Evolutionary conservation across 139 green algal genomes (phyloP).

Genomic region (Nannochloris sp.): DNA sequence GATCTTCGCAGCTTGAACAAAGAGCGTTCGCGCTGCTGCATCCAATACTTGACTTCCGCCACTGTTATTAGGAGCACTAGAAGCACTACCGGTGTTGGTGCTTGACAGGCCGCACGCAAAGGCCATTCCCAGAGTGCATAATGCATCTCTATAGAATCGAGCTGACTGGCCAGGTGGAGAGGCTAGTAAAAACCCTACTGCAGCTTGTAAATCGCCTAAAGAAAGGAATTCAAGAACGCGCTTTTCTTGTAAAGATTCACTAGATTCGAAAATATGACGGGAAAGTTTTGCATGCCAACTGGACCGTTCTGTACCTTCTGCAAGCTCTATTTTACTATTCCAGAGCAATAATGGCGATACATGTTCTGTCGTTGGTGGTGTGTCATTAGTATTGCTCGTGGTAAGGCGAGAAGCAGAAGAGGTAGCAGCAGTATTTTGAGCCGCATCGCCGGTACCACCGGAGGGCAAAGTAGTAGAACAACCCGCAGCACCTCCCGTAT

Average conservation of each 20-base stretch:
- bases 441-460: too few species aligned
- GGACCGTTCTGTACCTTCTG: constrained; percentile 47
- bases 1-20: constrained; percentile 65
- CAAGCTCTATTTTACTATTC: constrained; percentile 37
- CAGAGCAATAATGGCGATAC: constrained; percentile 33
- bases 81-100: neutral
- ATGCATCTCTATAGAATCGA: constrained; percentile 58
- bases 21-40: constrained; percentile 21
- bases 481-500: neutral
- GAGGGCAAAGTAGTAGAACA: too few species aligned
- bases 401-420: neutral
- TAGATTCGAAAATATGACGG: constrained; percentile 18
- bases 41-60: neutral
- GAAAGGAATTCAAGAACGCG: constrained; percentile 46
- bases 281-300: constrained; percentile 63
- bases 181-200: constrained; percentile 74
- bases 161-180: constrained; percentile 47
- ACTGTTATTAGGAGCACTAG: too few species aligned
- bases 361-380: neutral
- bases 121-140: constrained; percentile 69
- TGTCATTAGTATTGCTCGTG: neutral
- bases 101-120: constrained; percentile 26
- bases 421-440: too few species aligned
- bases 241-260: constrained; percentile 40
- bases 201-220: constrained; percentile 69